A percentile compares a stretch with the other conserved stretches of the same genome.
Conservation (phyloP, 1,139 yeast genomes). For the Hyphopichia wangnamkhiaoensis region DNA sequence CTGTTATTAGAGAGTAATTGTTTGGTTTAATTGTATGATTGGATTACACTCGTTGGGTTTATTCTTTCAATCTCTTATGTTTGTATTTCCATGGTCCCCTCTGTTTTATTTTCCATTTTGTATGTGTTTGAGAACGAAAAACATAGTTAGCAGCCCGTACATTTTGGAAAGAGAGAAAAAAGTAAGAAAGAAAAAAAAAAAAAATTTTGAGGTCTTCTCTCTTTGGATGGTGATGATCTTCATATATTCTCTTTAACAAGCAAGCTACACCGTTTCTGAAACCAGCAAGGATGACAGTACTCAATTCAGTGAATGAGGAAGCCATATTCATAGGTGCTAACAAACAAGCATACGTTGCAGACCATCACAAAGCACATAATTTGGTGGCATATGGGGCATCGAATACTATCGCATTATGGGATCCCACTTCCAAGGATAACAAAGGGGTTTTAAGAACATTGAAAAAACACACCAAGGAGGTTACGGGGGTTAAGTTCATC, state of each 20-base stretch:
- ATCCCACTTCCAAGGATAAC: constrained; percentile 43
- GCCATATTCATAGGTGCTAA: constrained; percentile 81
- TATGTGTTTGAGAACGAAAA: too few species aligned
- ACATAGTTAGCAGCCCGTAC: not conserved
- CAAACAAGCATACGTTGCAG: constrained; percentile 68
- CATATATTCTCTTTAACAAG: not conserved
- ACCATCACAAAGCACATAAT: constrained; percentile 40
- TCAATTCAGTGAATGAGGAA: constrained; percentile 30
- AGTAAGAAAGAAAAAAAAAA: not conserved
- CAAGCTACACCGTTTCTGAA: not conserved
- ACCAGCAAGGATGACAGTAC: constrained; percentile 1
- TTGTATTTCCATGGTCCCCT: not conserved
- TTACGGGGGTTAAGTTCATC: constrained; percentile 60
- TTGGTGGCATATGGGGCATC: constrained; percentile 79
- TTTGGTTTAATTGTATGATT: not conserved
- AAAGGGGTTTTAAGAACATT: constrained; percentile 57
- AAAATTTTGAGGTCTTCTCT: not conserved
- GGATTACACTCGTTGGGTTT: too few species aligned
- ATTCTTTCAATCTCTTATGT: too few species aligned
- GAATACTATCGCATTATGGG: constrained; percentile 73
- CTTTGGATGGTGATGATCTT: not conserved
- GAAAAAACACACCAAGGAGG: constrained; percentile 58
- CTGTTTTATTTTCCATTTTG: not conserved
- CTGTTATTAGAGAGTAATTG: not conserved
- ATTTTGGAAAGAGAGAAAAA: not conserved